Conservation (phyloP, 2,329 filamentous ascomycete species). For the Aspergillus persii region DNA sequence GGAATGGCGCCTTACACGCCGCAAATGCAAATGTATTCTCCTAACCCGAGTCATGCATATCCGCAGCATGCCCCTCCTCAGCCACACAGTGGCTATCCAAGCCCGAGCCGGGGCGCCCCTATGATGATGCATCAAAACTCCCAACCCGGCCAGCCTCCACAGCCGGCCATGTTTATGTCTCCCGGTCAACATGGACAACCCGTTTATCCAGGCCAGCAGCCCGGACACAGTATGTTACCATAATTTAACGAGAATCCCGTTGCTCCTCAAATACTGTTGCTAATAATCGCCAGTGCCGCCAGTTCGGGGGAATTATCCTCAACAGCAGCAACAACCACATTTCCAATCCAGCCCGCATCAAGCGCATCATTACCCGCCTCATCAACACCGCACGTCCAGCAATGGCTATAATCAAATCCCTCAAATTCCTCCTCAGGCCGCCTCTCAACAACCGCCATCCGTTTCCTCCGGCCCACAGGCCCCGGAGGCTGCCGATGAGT, state of each 20-base stretch:
- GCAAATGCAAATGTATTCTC: constrained; percentile 80
- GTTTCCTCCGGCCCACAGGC: constrained; percentile 39
- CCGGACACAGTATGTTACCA: constrained; percentile 67
- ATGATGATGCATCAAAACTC: constrained; percentile 96
- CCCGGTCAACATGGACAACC: constrained; percentile 73
- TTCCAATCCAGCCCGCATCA: constrained; percentile 66
- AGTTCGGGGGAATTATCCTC: constrained; percentile 58
- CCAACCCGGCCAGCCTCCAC: constrained; percentile 75
- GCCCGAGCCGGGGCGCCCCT: constrained; percentile 77
- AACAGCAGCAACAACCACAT: constrained; percentile 54
- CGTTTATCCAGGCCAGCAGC: constrained; percentile 67
- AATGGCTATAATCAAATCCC: constrained; percentile 53
- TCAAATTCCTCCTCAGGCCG: constrained; percentile 45
- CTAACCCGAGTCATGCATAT: constrained; percentile 68
- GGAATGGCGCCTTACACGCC: constrained; percentile 65
- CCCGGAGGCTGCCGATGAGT: constrained; percentile 45
- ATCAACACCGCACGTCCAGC: constrained; percentile 56
- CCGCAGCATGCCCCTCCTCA: constrained; percentile 53
- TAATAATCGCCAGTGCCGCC: constrained; percentile 54
- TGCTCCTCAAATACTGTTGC: constrained; percentile 31
- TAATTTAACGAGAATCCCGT: constrained; percentile 2
- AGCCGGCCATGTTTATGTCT: constrained; percentile 71
- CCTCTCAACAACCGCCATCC: constrained; percentile 34
- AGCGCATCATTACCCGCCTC: constrained; percentile 59
- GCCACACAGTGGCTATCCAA: constrained; percentile 75